Evolutionary conservation across 306 rosid genomes (phyloP).

Genomic region (Acacia acuminata): DNA sequence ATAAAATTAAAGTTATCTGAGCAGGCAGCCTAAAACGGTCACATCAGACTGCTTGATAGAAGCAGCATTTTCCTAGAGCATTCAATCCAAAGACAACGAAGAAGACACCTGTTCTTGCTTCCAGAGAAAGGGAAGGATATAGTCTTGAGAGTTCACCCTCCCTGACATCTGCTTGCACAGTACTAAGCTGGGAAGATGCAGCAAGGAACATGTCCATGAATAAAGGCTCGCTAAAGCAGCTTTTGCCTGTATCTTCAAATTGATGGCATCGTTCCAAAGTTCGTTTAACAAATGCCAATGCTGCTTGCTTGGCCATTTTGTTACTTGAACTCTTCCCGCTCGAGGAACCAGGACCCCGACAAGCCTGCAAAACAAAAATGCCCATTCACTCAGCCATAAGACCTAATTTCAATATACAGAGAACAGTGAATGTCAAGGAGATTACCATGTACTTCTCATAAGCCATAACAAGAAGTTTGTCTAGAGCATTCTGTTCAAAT

Average conservation of each 20-base stretch:
- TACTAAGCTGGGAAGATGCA: constrained; percentile 51
- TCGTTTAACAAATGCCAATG: constrained; percentile 74
- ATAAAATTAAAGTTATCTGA: constrained; percentile 14
- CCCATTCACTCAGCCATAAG: constrained; percentile 36
- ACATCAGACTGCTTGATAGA: constrained; percentile 4
- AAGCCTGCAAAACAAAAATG: constrained; percentile 57
- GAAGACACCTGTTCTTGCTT: constrained; percentile 64
- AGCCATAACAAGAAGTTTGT: constrained; percentile 79
- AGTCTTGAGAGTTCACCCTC: constrained; percentile 75
- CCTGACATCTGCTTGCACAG: constrained; percentile 47
- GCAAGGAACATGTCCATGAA: constrained; percentile 70
- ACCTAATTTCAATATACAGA: constrained; percentile 12
- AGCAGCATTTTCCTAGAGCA: constrained; percentile 26
- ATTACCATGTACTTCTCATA: constrained; percentile 87
- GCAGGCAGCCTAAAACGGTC: constrained; percentile 24
- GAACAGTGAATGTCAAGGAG: constrained; percentile 24
- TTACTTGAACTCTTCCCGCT: constrained; percentile 83
- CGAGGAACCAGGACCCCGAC: constrained; percentile 74
- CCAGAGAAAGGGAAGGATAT: constrained; percentile 58
- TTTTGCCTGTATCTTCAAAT: constrained; percentile 84
- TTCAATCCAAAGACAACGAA: constrained; percentile 23
- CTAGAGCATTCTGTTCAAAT: constrained; percentile 78
- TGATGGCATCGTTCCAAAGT: constrained; percentile 79
- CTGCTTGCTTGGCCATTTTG: constrained; percentile 92
- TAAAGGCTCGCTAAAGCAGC: constrained; percentile 82